phyloP scores from a whole-genome alignment of 164 flowering plant genomes.

The Nymphaea colorata region DNA sequence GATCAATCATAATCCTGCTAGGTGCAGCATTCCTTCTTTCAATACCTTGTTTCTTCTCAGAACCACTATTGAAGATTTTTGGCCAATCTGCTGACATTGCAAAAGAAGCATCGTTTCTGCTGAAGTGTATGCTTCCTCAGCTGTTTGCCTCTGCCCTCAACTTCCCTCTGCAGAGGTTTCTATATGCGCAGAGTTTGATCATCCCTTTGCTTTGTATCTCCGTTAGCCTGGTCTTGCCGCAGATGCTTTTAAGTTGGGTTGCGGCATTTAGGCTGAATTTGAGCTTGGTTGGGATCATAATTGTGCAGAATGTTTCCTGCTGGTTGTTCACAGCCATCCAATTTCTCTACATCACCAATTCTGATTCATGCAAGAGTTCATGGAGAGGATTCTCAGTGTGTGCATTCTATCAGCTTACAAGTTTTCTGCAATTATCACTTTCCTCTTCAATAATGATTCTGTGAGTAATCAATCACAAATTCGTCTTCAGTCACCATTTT shows the following conservation, averaged over 20 bases:
- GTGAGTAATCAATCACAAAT: neutral
- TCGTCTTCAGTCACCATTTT: neutral
- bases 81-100: constrained; percentile 1
- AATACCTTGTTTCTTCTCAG: constrained; percentile 1
- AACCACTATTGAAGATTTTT: neutral
- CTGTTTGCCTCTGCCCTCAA: neutral
- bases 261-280: neutral
- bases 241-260: neutral
- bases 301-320: neutral
- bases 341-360: neutral
- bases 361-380: constrained; percentile 1
- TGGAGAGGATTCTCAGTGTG: neutral
- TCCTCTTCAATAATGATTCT: constrained; percentile 1
- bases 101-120: neutral
- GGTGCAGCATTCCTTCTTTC: neutral
- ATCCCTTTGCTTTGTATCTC: constrained; percentile 1
- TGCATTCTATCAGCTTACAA: neutral
- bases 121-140: constrained; percentile 1
- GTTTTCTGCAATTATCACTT: neutral
- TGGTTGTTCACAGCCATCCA: neutral
- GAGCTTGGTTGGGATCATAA: neutral
- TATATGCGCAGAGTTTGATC: constrained; percentile 1
- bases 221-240: constrained; percentile 1
- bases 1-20: constrained; percentile 16
- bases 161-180: constrained; percentile 2